These are phyloP conservation scores for Dimocarpus longan DNA, from an alignment of 345 rosid species.

Conservation along the genomic window DNA sequence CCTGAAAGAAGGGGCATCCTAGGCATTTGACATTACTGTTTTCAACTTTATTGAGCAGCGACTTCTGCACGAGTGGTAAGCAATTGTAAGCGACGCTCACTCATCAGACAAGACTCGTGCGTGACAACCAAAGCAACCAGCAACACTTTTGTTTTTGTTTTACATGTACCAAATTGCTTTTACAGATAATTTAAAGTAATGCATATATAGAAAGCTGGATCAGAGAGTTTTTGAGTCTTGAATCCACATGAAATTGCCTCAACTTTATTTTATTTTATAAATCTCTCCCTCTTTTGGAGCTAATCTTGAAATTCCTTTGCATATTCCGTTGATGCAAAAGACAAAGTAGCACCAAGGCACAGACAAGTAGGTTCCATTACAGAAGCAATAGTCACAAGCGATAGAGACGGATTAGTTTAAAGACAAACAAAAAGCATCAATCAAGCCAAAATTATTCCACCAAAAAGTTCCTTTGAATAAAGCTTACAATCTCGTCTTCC, in stretches of 20 bases:
- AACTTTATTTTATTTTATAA: too few relatives aligned
- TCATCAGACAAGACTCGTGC: neutral
- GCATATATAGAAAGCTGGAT: neutral
- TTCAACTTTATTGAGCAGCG: neutral
- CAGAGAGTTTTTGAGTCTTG: neutral
- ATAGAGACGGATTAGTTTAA: slow-evolving; percentile 4
- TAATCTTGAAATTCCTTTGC: neutral
- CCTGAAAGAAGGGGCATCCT: slow-evolving; percentile 16
- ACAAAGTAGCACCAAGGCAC: neutral
- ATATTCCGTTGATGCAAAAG: slow-evolving; percentile 17
- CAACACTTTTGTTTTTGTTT: neutral
- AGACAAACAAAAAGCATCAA: slow-evolving; percentile 30
- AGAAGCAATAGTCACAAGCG: neutral
- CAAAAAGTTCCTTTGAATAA: slow-evolving; percentile 29
- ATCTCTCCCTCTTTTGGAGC: neutral
- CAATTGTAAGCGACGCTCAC: too few relatives aligned
- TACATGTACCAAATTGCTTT: slow-evolving; percentile 1
- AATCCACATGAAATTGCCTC: neutral
- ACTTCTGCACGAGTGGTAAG: slow-evolving; percentile 1
- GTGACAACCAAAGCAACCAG: slow-evolving; percentile 23
- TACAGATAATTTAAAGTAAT: slow-evolving; percentile 10
- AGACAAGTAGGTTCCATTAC: slow-evolving; percentile 9
- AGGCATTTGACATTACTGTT: slow-evolving; percentile 25
- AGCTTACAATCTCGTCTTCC: slow-evolving; percentile 25
- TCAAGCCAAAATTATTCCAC: slow-evolving; percentile 34